Percentiles rank a stretch among this genome's conserved stretches.
Conservation (phyloP, 2,329 filamentous ascomycete genomes). For the Aspergillus versicolor region DNA sequence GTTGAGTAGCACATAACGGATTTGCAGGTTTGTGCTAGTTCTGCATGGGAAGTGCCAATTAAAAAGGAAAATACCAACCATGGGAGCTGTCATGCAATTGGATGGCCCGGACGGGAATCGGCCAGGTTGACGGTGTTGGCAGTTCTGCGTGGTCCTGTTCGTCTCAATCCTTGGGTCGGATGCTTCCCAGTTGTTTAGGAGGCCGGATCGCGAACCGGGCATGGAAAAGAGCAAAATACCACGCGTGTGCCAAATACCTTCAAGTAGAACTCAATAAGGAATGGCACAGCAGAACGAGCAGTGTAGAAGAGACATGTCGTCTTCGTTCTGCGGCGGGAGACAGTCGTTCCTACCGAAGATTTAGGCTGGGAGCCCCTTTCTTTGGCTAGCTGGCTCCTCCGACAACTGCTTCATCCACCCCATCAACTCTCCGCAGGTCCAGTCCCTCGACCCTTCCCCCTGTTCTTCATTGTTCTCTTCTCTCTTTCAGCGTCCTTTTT, state of each 20-base stretch:
- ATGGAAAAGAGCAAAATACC: neutral
- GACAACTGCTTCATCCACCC: conserved; percentile 21
- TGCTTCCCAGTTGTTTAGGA: neutral
- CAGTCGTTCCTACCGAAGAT: conserved; percentile 4
- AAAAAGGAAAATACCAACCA: neutral
- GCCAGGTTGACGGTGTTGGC: conserved; percentile 1
- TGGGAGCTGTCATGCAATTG: neutral
- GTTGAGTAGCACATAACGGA: neutral
- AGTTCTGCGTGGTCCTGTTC: neutral
- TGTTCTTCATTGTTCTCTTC: conserved; percentile 23
- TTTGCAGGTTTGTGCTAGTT: neutral
- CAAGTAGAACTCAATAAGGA: neutral
- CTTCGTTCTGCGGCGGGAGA: neutral
- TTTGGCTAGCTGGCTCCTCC: conserved; percentile 29
- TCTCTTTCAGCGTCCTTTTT: conserved; percentile 24
- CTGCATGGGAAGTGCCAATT: neutral
- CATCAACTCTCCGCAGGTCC: conserved; percentile 22
- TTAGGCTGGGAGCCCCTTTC: conserved; percentile 26
- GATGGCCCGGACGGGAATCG: neutral
- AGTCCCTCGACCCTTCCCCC: conserved; percentile 22
- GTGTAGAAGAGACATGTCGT: neutral
- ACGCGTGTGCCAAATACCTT: neutral
- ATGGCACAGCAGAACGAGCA: neutral
- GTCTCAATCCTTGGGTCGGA: neutral
- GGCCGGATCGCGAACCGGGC: neutral